phyloP scores from a whole-genome alignment of 2,329 filamentous ascomycete genomes.

The Hyphodiscus sp. region DNA sequence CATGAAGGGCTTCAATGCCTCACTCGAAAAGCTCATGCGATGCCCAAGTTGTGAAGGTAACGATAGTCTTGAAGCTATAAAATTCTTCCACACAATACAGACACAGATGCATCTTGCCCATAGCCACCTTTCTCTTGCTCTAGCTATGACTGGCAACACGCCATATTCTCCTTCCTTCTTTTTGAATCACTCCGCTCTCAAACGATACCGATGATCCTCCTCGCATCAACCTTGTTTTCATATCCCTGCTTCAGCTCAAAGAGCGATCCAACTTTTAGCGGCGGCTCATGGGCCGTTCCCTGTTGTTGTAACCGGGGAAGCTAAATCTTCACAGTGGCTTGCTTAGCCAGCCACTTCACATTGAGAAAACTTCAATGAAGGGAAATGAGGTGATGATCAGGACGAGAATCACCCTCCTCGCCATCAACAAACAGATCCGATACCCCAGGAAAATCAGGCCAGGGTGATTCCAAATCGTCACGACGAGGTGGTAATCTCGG shows the following conservation, averaged over 20 bases:
- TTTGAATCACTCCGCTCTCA: not conserved
- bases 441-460: conserved; percentile 10
- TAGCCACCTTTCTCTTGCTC: not conserved
- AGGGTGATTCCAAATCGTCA: conserved; percentile 7
- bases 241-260: conserved; percentile 1
- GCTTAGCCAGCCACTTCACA: conserved; percentile 13
- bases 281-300: conserved; percentile 1
- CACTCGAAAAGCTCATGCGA: not conserved
- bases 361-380: conserved; percentile 3
- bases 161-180: not conserved
- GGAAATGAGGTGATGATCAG: not conserved
- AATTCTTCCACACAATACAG: not conserved
- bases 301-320: conserved; percentile 5
- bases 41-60: not conserved
- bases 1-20: not conserved
- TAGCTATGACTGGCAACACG: not conserved
- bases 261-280: conserved; percentile 5
- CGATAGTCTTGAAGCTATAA: not conserved
- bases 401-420: not conserved
- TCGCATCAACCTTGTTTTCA: conserved; percentile 7
- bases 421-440: not conserved
- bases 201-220: not conserved
- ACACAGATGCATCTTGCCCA: not conserved
- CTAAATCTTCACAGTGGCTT: conserved; percentile 2
- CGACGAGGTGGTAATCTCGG: conserved; percentile 11